Base-by-base conservation (phyloP, 140 eudicot genomes). In the Ambrosia hybrid region DNA sequence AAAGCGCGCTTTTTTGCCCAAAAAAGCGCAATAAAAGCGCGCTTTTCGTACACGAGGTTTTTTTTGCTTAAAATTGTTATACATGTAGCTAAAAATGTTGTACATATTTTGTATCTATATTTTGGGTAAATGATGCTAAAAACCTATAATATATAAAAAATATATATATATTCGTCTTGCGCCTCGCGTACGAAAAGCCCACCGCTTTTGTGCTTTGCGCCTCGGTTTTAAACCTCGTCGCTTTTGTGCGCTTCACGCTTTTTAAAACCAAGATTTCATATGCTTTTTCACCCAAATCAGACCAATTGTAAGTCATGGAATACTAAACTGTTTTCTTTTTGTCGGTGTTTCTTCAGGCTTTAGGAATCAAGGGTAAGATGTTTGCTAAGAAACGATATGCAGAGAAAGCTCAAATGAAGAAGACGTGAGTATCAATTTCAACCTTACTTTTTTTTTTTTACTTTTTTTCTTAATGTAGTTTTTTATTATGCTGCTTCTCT, bases 321-420 rank as follows among this genome's bases (percentile, higher is more conserved):
- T 15, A 37, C 66, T 55, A 56, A 38, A 16, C 13, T 3, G 10
- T 53, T 70, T 52, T n/a, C 17, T 9, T 39, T 14, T 7, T 70
- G 10, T 45, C 37, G 14, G n/a, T 73, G 15, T 48, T 30, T 30
- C 34, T 73, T 41, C 88, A 91, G 99, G 77, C 94, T 43, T 70
- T 94, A 88, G 99, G 99, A 71, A 86, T 90, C 78, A 90, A 94
- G 97, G 99, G 97, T 66, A 94, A 94, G 94, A 82, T 85, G 91
- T 74, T 90, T 17, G 96, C 99, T 6, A 90, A 90, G 94, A 85
- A 94, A 77, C 80, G 88, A 13, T 94, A 90, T 74, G 84, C 91
- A 9, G 94, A 88, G 81, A 94, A 94, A 85, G 99, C 97, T 46
- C 96, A 76, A 55, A 84, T 94, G 99, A 94, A 94, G 91, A 94